These are phyloP conservation scores for Erythrobasidium hasegawianum DNA, from an alignment of 1,284 basidiomycete species.

Conservation along the genomic window DNA sequence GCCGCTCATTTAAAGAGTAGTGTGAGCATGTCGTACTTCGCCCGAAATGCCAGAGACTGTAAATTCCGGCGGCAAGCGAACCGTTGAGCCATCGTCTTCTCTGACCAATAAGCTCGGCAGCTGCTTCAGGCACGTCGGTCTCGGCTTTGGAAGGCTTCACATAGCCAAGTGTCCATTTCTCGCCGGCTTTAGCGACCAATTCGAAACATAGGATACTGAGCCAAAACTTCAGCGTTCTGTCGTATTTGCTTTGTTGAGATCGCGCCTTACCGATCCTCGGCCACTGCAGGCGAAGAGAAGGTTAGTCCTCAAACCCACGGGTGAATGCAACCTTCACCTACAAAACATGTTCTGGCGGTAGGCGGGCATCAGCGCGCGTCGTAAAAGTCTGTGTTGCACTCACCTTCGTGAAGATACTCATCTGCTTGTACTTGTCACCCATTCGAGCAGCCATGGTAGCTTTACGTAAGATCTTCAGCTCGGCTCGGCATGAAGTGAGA, in stretches of 20 bases:
- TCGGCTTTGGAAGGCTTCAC: slow-evolving; percentile 37
- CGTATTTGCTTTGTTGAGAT: too few species aligned
- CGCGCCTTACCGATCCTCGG: slow-evolving; percentile 28
- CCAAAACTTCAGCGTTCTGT: background rate
- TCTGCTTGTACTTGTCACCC: slow-evolving; percentile 35
- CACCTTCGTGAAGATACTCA: slow-evolving; percentile 38
- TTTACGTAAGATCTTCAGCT: background rate
- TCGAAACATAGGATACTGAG: slow-evolving; percentile 43
- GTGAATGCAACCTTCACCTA: background rate
- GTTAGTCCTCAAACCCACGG: too few species aligned
- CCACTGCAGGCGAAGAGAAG: slow-evolving; percentile 2
- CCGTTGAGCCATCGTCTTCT: slow-evolving; percentile 72
- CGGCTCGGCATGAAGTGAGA: background rate
- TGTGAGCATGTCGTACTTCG: slow-evolving; percentile 10
- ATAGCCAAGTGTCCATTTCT: slow-evolving; percentile 51
- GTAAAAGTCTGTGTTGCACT: too few species aligned
- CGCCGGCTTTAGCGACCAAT: slow-evolving; percentile 51
- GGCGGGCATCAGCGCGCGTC: background rate
- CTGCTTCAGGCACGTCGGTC: slow-evolving; percentile 50
- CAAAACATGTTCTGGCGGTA: slow-evolving; percentile 35
- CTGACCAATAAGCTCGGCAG: slow-evolving; percentile 62
- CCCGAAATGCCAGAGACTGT: slow-evolving; percentile 89
- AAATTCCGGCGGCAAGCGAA: slow-evolving; percentile 92
- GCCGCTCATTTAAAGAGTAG: background rate
- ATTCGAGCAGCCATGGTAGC: slow-evolving; percentile 33